A percentile compares a stretch with the other conserved stretches of the same genome.
Conservation (phyloP, 257 asterid genomes). For the Agastache rugosa region DNA sequence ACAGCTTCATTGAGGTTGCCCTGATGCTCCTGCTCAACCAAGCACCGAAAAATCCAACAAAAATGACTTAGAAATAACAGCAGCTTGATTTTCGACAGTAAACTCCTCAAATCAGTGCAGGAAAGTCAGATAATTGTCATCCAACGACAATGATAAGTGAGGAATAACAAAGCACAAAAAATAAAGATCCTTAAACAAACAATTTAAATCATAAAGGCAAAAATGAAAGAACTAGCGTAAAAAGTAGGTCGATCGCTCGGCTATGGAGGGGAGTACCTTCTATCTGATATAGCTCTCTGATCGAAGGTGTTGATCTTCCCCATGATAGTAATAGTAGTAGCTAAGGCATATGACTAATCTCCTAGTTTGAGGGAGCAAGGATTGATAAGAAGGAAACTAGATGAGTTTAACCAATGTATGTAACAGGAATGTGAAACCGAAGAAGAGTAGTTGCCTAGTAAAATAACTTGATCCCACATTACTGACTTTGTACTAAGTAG, state of each 20-base stretch:
- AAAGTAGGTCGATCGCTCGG: too few relatives aligned
- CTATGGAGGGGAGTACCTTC: conserved; percentile 2
- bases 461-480: background rate
- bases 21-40: conserved; percentile 70
- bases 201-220: background rate
- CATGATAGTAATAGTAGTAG: background rate
- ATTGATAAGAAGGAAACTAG: background rate
- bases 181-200: background rate
- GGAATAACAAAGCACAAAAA: conserved; percentile 8
- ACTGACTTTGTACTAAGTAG: background rate
- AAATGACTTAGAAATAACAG: conserved; percentile 19
- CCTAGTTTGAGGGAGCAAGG: background rate
- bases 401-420: conserved; percentile 3
- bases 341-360: background rate
- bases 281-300: conserved; percentile 7
- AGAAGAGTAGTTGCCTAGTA: background rate
- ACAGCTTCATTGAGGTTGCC: conserved; percentile 86
- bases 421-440: background rate
- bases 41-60: conserved; percentile 26
- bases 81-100: background rate
- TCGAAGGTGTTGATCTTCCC: background rate
- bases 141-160: background rate
- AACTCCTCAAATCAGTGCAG: conserved; percentile 12
- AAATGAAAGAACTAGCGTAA: background rate
- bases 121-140: background rate